Evolutionary conservation across 306 rosid genomes (phyloP).

Genomic region (Begonia masoniana): DNA sequence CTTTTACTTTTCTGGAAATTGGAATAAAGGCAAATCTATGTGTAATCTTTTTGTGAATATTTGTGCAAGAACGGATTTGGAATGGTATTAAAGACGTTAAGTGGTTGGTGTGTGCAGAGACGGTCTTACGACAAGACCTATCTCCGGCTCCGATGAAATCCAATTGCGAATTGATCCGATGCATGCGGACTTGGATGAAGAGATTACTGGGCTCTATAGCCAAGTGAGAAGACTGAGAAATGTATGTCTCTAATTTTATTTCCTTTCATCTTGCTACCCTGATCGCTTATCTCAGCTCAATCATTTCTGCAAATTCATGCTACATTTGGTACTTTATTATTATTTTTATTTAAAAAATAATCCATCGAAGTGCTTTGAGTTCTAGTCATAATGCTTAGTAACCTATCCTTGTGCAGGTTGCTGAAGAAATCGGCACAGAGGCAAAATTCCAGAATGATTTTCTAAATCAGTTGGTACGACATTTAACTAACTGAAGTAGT

Average conservation of each 20-base stretch:
- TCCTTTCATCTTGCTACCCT: too few relatives aligned
- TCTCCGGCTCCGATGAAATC: slow-evolving; percentile 18
- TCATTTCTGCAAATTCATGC: too few relatives aligned
- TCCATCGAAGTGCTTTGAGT: background rate
- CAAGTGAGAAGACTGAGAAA: slow-evolving; percentile 24
- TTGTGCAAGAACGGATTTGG: too few relatives aligned
- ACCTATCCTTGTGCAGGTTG: slow-evolving; percentile 12
- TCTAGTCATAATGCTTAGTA: background rate
- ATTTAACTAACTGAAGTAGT: too few relatives aligned
- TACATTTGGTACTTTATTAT: background rate
- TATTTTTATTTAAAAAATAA: background rate
- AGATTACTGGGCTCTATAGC: slow-evolving; percentile 15
- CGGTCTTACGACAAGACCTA: slow-evolving; percentile 25
- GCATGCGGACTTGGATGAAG: slow-evolving; percentile 21
- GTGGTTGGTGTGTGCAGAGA: slow-evolving; percentile 14
- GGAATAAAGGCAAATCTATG: too few relatives aligned
- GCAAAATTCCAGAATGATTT: slow-evolving; percentile 20
- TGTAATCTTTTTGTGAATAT: too few relatives aligned
- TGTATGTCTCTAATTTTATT: slow-evolving; percentile 5
- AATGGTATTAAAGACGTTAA: too few relatives aligned
- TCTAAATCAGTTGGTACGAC: slow-evolving; percentile 9
- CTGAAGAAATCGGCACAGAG: slow-evolving; percentile 24
- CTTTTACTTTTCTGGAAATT: too few relatives aligned
- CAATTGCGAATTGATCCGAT: slow-evolving; percentile 31
- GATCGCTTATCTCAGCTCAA: too few relatives aligned